Evolutionary conservation across 331 rosid species (phyloP).

Genomic region (Cucumis variabilis): DNA sequence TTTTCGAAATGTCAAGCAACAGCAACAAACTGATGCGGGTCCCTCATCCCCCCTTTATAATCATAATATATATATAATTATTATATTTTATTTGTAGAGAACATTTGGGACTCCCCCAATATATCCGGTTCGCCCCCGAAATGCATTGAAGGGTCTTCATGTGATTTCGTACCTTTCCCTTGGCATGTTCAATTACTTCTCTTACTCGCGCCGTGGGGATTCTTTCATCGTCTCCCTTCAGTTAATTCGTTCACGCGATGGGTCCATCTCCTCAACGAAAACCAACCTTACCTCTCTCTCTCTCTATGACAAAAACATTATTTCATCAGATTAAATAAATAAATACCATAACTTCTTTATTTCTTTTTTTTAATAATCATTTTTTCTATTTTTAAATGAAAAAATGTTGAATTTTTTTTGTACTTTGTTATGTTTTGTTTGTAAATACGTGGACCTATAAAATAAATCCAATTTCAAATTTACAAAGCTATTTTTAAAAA

Average conservation of each 20-base stretch:
- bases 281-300: background rate
- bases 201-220: background rate
- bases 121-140: slow-evolving; percentile 22
- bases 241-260: slow-evolving; percentile 25
- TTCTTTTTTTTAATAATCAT: too few relatives aligned
- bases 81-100: background rate
- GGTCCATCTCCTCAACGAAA: slow-evolving; percentile 16
- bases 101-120: background rate
- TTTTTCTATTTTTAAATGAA: too few relatives aligned
- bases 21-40: background rate
- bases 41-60: background rate
- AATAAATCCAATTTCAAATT: too few relatives aligned
- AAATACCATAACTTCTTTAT: background rate
- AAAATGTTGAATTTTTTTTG: too few relatives aligned
- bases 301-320: background rate
- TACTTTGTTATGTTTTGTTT: too few relatives aligned
- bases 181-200: background rate
- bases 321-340: background rate
- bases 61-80: background rate
- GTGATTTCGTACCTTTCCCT: slow-evolving; percentile 23
- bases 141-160: slow-evolving; percentile 2
- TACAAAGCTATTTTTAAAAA: too few relatives aligned
- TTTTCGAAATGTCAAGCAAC: slow-evolving; percentile 24
- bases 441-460: too few relatives aligned
- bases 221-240: background rate